Conservation (phyloP, 495 filamentous ascomycete genomes). For the Stereocaulon alpinum region DNA sequence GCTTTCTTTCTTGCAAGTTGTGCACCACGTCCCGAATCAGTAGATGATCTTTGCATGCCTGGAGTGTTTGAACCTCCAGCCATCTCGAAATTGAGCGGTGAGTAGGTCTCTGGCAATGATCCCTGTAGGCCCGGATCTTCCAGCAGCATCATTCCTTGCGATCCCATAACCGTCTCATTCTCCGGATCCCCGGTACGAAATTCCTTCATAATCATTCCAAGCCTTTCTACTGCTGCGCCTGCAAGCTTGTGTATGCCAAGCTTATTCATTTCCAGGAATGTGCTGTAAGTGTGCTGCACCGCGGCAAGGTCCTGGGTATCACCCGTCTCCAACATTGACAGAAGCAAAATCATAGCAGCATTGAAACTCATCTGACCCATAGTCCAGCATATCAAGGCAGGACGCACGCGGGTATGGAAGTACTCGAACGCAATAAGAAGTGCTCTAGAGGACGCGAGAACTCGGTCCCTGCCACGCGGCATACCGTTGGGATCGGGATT, state of each 20-base stretch:
- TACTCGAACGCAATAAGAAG: conserved; percentile 36
- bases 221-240: conserved; percentile 29
- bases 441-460: conserved; percentile 31
- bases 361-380: conserved; percentile 41
- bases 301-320: conserved; percentile 25
- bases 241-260: conserved; percentile 36
- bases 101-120: conserved; percentile 26
- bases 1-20: conserved; percentile 11
- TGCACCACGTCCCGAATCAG: conserved; percentile 5
- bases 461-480: conserved; percentile 31
- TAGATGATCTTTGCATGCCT: conserved; percentile 14
- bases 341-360: conserved; percentile 36
- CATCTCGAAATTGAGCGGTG: conserved; percentile 32
- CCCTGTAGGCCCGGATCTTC: conserved; percentile 36
- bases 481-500: conserved; percentile 13
- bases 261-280: conserved; percentile 33
- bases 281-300: conserved; percentile 32
- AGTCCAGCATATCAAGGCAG: conserved; percentile 37
- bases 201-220: conserved; percentile 25
- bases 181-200: conserved; percentile 20
- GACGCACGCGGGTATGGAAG: conserved; percentile 31
- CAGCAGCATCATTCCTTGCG: conserved; percentile 37
- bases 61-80: conserved; percentile 17
- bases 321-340: conserved; percentile 36
- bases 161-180: conserved; percentile 37